Evolutionary conservation across 2,329 filamentous ascomycete species (phyloP).

Genomic region (Arachnomyces sp.): DNA sequence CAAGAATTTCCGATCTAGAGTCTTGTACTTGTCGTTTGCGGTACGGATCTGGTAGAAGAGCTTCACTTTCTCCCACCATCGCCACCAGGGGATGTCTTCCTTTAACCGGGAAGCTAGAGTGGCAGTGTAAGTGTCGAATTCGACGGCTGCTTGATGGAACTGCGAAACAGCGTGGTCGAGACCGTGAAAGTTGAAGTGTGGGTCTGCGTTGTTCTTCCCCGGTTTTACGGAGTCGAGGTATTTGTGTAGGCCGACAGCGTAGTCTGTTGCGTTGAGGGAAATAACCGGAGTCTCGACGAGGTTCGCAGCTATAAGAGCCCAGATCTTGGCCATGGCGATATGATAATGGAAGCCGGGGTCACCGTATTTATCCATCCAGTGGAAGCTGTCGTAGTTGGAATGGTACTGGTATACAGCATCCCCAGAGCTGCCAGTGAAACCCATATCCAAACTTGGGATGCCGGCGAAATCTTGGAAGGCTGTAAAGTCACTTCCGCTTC

Average conservation of each 20-base stretch:
- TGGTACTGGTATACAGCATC: slow-evolving; percentile 65
- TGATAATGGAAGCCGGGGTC: slow-evolving; percentile 57
- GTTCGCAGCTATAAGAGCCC: slow-evolving; percentile 53
- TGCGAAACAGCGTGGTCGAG: slow-evolving; percentile 43
- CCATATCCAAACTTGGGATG: slow-evolving; percentile 56
- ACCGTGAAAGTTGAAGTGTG: slow-evolving; percentile 33
- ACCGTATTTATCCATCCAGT: slow-evolving; percentile 75
- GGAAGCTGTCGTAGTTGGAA: slow-evolving; percentile 72
- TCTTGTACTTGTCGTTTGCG: slow-evolving; percentile 76
- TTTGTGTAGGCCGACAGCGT: slow-evolving; percentile 47
- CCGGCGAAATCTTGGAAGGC: slow-evolving; percentile 67
- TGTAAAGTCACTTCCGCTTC: slow-evolving; percentile 65
- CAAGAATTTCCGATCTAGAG: slow-evolving; percentile 71
- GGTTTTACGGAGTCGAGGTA: slow-evolving; percentile 31
- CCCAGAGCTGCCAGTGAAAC: slow-evolving; percentile 41
- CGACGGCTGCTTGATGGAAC: slow-evolving; percentile 40
- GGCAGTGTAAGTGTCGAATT: slow-evolving; percentile 46
- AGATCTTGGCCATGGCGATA: slow-evolving; percentile 55
- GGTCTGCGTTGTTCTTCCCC: slow-evolving; percentile 3
- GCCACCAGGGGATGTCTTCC: slow-evolving; percentile 65
- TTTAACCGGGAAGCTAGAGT: slow-evolving; percentile 41
- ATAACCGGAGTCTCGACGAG: slow-evolving; percentile 56
- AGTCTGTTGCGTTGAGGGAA: slow-evolving; percentile 56
- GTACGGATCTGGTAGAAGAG: slow-evolving; percentile 55
- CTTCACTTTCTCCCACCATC: slow-evolving; percentile 58